phyloP scores from a whole-genome alignment of 345 rosid species.

The Populus alba region DNA sequence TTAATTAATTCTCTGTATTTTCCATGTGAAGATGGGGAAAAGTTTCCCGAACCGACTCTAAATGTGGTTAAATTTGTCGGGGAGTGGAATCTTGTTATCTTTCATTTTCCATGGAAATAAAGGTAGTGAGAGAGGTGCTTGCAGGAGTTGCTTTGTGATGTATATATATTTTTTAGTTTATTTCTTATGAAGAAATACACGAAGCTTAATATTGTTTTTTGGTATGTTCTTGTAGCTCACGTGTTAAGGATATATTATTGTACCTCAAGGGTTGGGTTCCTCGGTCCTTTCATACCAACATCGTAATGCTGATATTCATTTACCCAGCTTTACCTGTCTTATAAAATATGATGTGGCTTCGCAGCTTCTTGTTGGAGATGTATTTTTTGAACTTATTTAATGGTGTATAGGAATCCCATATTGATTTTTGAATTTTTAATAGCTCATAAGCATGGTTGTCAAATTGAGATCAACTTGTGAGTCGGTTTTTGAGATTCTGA shows the following conservation, averaged over 20 bases:
- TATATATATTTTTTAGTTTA: not conserved
- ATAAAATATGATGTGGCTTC: not conserved
- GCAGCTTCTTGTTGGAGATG: not conserved
- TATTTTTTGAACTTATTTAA: not conserved
- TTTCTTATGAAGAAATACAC: not conserved
- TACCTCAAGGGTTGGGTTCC: not conserved
- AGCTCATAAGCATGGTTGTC: not conserved
- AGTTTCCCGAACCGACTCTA: not conserved
- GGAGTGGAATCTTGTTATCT: not conserved
- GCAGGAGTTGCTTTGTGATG: not conserved
- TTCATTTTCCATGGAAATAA: not conserved
- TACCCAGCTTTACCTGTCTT: not conserved
- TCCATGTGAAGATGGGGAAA: not conserved
- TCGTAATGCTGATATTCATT: not conserved
- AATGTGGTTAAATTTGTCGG: not conserved
- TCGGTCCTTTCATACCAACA: not conserved
- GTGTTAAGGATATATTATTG: not conserved
- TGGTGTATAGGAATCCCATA: not conserved
- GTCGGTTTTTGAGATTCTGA: not conserved
- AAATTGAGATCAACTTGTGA: not conserved
- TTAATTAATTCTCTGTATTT: not conserved
- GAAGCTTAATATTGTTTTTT: not conserved
- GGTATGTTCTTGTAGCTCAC: not conserved
- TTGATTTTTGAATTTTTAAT: not conserved
- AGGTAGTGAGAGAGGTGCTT: not conserved